Base-by-base conservation (phyloP, 768 basidiomycete species). In the Phaeotremella fagi region DNA sequence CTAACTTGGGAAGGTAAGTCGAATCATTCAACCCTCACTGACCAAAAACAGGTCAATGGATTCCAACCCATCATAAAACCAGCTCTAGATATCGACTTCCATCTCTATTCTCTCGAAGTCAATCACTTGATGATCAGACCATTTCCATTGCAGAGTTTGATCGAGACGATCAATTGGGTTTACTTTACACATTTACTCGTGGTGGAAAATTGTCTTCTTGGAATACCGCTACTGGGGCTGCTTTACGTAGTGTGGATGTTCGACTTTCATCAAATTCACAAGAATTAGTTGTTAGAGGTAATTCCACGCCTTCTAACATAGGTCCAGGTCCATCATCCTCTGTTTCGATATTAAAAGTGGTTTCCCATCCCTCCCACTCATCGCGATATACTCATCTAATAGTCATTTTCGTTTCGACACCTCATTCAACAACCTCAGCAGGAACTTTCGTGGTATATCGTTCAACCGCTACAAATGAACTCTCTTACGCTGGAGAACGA, bases 171-270 rank as follows among this genome's bases (percentile, higher is more conserved):
- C 38, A 51, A 2, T 27, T 33, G 22, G 16, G 47, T 16, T 24
- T 55, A 2, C 31, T 61, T 1, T 94, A 88, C 82, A 85, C 90
- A 1, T 79, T 98, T 36, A 90, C 91, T 7, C 80, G 90, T 50
- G 90, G 95, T 77, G 81, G 86, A 50, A 85, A 84, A 28, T 78
- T 98, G 36, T 81, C 90, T 33, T 78, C 87, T 37, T 97, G 91
- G 91, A 85, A 86, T 59, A 50, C 59, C 5, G 45, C 82, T 50
- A 84, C 84, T 38, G 85, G 87, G 67, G 79, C 85, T n/a, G n/a
- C n/a, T 80, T 83, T 26, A 81, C 82, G 27, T 84, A 81, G 66
- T 72, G 74, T 87, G 38, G 77, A 71, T 27, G 52, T 62, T 1
- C 42, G 64, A 42, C 26, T 56, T 3, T 36, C 61, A 14, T 50